Base-by-base conservation (phyloP, 108 stramenopile genomes). In the Discostella pseudostelligera region DNA sequence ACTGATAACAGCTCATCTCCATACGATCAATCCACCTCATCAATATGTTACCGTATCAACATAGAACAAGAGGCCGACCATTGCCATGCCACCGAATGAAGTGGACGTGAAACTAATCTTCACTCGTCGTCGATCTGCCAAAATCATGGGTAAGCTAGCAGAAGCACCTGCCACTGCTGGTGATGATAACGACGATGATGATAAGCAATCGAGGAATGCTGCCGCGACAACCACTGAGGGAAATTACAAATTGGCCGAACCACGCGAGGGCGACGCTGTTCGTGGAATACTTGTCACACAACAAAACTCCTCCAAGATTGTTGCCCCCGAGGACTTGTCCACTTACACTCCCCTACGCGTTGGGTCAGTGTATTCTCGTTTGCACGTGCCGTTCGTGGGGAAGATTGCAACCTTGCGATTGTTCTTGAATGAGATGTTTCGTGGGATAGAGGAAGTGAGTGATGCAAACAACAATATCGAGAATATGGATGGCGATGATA, bases 371-470 rank as follows among this genome's bases (percentile, higher is more conserved):
- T 78, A 83, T 20, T 86, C 84, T 10, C 87, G 84, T 39, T 78
- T 96, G 20, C 93, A 95, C 81, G 90, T 96, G 14, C 96, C 92
- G 2, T 96, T 89, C 73, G 70, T 81, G 16, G 90, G 88, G 20
- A 82, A 83, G 36, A 62, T 91, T 4, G 82, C 72, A 43, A 94
- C 88, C 0, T 62, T 96, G 32, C 65, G 76, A 55, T 51, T 95
- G 24, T 93, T 91, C 64, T 59, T 96, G 36, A 67, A 80, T 24
- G 90, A 91, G 69, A 90, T 93, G 87, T 96, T 92, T 69, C 50
- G 69, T 17, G 88, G 86, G 16, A 70, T 94, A 12, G 74, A 60
- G n/a, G 84, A 88, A 67, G 53, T 59, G 20, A 62, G 40, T 37
- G 70, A 67, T 48, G 49, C 20, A 9, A 26, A 40, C 1, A 35